Percentiles rank a stretch among this genome's conserved stretches.
These are phyloP conservation scores for Tolypocladium nubicola DNA, from an alignment of 2,329 filamentous ascomycete species.

Conservation along the genomic window DNA sequence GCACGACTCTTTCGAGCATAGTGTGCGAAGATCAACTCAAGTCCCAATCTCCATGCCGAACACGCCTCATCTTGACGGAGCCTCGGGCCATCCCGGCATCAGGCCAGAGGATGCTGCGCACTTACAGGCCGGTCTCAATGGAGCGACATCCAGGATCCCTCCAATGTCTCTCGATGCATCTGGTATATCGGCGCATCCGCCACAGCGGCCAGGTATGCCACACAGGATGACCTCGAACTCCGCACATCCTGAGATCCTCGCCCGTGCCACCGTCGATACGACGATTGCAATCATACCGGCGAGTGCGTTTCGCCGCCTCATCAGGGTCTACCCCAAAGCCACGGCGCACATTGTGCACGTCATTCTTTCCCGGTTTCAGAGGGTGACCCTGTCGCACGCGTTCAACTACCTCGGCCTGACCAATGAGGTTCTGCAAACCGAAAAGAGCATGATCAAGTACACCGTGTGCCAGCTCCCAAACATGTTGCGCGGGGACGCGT, in stretches of 20 bases:
- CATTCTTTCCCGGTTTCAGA: slow-evolving; percentile 84
- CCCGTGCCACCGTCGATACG: slow-evolving; percentile 89
- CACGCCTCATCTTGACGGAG: slow-evolving; percentile 26
- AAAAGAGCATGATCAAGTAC: slow-evolving; percentile 88
- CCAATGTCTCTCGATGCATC: slow-evolving; percentile 58
- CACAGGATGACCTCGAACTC: slow-evolving; percentile 52
- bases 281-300: slow-evolving; percentile 98
- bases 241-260: slow-evolving; percentile 92
- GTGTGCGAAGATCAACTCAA: slow-evolving; percentile 3
- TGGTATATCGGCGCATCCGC: slow-evolving; percentile 14
- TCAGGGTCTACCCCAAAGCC: slow-evolving; percentile 88
- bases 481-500: slow-evolving; percentile 70
- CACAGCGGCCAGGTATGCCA: slow-evolving; percentile 26
- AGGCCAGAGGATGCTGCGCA: slow-evolving; percentile 8
- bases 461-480: slow-evolving; percentile 89
- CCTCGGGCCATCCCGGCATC: slow-evolving; percentile 5
- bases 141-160: slow-evolving; percentile 47
- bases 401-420: slow-evolving; percentile 91
- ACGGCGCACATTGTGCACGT: slow-evolving; percentile 97
- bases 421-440: slow-evolving; percentile 82
- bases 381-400: slow-evolving; percentile 88
- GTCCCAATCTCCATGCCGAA: slow-evolving; percentile 21
- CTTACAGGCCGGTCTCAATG: slow-evolving; percentile 3
- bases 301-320: slow-evolving; percentile 85
- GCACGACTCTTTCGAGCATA: slow-evolving; percentile 13